Conservation (phyloP, 2,329 filamentous ascomycete species). For the Botrytis pseudocinerea region DNA sequence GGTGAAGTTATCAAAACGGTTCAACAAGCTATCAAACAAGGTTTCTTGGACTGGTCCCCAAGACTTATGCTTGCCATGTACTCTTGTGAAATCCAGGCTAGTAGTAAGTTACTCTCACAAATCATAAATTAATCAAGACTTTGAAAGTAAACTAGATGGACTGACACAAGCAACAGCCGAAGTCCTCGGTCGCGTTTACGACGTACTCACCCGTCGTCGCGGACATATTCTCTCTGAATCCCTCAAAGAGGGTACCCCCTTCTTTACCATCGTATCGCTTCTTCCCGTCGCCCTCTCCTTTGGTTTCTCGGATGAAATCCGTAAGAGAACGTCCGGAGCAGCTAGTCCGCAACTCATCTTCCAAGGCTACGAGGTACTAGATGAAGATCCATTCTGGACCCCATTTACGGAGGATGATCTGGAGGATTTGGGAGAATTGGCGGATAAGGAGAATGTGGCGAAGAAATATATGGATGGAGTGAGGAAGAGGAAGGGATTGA, state of each 20-base stretch:
- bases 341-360: conserved; percentile 94
- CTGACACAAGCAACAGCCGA: conserved; percentile 58
- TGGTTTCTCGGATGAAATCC: conserved; percentile 94
- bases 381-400: conserved; percentile 97
- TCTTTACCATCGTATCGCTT: conserved; percentile 88
- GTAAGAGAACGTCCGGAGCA: conserved; percentile 86
- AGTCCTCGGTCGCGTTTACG: conserved; percentile 92
- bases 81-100: conserved; percentile 94
- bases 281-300: conserved; percentile 94
- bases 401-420: conserved; percentile 95
- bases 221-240: conserved; percentile 87
- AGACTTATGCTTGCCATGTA: conserved; percentile 98
- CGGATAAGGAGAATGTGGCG: conserved; percentile 92
- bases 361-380: conserved; percentile 85
- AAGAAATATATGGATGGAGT: conserved; percentile 95
- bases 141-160: neutral
- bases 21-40: conserved; percentile 77
- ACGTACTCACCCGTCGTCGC: conserved; percentile 91
- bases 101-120: conserved; percentile 58
- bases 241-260: conserved; percentile 92
- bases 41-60: conserved; percentile 93
- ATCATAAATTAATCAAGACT: neutral
- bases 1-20: conserved; percentile 91
- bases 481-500: conserved; percentile 79
- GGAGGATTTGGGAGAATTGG: conserved; percentile 92